A percentile compares a stretch with the other conserved stretches of the same genome.
phyloP scores from a whole-genome alignment of 805 yeast genomes.

The Starmera caribaea region DNA sequence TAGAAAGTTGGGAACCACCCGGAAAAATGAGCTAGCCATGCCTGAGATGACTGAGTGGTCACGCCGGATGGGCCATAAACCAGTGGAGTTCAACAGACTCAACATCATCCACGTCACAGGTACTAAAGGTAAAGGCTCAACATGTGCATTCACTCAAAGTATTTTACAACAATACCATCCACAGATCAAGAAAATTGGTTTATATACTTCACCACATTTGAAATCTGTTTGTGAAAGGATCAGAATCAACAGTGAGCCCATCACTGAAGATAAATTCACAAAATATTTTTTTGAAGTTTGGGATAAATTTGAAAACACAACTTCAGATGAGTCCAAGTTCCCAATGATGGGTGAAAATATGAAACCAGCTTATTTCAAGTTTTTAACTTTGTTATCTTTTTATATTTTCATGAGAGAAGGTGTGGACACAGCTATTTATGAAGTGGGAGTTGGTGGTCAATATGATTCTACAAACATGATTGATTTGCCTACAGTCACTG shows the following conservation, averaged over 20 bases:
- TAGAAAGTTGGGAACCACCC: conserved; percentile 50
- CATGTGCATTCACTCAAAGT: conserved; percentile 88
- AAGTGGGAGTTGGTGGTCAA: conserved; percentile 98
- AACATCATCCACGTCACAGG: conserved; percentile 92
- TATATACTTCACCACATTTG: conserved; percentile 95
- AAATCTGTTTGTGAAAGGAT: conserved; percentile 89
- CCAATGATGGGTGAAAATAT: conserved; percentile 67
- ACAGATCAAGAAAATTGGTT: conserved; percentile 58
- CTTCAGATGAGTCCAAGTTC: conserved; percentile 45
- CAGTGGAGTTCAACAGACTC: conserved; percentile 59
- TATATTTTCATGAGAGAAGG: conserved; percentile 84
- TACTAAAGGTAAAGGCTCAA: conserved; percentile 97
- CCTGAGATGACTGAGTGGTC: conserved; percentile 84
- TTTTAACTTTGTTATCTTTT: conserved; percentile 78
- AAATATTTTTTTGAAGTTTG: conserved; percentile 91
- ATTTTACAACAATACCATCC: conserved; percentile 55
- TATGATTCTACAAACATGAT: conserved; percentile 93
- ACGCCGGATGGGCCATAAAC: conserved; percentile 55
- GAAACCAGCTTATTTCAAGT: conserved; percentile 92
- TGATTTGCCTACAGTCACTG: conserved; percentile 72
- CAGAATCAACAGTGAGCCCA: conserved; percentile 77
- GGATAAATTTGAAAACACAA: conserved; percentile 60
- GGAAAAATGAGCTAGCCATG: conserved; percentile 57
- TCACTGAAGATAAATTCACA: conserved; percentile 71
- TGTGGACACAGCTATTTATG: conserved; percentile 90